Conservation (phyloP, 331 rosid genomes). For the Rhamnella rubrinervis region DNA sequence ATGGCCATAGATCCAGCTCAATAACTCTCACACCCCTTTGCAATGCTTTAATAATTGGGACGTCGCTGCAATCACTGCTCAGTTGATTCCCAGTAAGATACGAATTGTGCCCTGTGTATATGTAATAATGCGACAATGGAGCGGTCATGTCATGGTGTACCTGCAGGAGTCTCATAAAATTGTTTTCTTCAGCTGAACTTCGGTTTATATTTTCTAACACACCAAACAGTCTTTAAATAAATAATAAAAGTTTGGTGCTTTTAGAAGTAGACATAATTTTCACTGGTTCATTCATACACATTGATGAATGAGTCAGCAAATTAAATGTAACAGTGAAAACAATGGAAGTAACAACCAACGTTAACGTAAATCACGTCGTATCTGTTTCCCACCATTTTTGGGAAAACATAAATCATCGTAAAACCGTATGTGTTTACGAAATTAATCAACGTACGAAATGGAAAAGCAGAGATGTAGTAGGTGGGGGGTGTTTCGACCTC, state of each 20-base stretch:
- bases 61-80: constrained; percentile 84
- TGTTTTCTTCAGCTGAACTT: neutral
- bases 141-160: constrained; percentile 92
- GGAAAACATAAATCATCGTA: neutral
- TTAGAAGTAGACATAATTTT: no score
- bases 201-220: neutral
- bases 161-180: constrained; percentile 34
- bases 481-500: constrained; percentile 23
- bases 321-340: no score
- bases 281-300: no score
- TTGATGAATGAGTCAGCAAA: no score
- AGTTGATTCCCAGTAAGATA: constrained; percentile 95
- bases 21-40: constrained; percentile 73
- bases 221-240: neutral
- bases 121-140: constrained; percentile 95
- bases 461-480: neutral
- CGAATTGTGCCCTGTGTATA: constrained; percentile 97
- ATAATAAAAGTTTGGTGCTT: no score
- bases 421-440: neutral
- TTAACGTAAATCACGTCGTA: neutral
- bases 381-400: neutral
- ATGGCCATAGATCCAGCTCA: constrained; percentile 93
- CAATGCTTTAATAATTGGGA: constrained; percentile 75
- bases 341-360: neutral
- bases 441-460: neutral